Percentiles rank a stretch among this genome's conserved stretches.
phyloP scores from a whole-genome alignment of 129 eudicot species.

The Pulicaria dysenterica region DNA sequence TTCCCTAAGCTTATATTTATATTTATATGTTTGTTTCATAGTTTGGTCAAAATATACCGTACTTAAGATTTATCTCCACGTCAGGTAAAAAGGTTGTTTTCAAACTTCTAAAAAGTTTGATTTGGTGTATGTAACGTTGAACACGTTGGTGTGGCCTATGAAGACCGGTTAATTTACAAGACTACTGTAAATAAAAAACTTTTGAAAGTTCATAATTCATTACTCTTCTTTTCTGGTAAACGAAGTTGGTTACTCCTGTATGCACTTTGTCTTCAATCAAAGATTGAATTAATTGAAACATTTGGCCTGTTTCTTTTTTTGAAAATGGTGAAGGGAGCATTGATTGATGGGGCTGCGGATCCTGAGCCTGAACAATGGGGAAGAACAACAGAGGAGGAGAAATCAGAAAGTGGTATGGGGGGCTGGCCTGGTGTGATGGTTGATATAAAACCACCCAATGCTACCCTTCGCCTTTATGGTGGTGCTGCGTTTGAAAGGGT shows the following conservation, averaged over 20 bases:
- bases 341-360: slow-evolving; percentile 94
- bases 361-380: slow-evolving; percentile 98
- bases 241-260: background rate
- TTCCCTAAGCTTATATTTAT: background rate
- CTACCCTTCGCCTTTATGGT: slow-evolving; percentile 90
- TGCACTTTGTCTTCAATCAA: background rate
- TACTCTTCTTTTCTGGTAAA: background rate
- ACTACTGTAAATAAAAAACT: too few species aligned
- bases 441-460: slow-evolving; percentile 79
- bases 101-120: too few species aligned
- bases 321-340: slow-evolving; percentile 54
- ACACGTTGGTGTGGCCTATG: too few species aligned
- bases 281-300: background rate
- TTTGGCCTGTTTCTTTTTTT: background rate
- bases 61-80: too few species aligned
- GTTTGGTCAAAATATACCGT: too few species aligned
- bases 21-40: background rate
- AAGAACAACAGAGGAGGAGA: slow-evolving; percentile 84
- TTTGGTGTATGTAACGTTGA: too few species aligned
- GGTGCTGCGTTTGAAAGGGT: slow-evolving; percentile 99
- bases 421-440: slow-evolving; percentile 88
- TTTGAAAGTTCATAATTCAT: background rate
- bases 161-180: too few species aligned
- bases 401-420: slow-evolving; percentile 79
- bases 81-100: too few species aligned